Evolutionary conservation across 345 rosid genomes (phyloP).

Genomic region (Aegle marmelos): DNA sequence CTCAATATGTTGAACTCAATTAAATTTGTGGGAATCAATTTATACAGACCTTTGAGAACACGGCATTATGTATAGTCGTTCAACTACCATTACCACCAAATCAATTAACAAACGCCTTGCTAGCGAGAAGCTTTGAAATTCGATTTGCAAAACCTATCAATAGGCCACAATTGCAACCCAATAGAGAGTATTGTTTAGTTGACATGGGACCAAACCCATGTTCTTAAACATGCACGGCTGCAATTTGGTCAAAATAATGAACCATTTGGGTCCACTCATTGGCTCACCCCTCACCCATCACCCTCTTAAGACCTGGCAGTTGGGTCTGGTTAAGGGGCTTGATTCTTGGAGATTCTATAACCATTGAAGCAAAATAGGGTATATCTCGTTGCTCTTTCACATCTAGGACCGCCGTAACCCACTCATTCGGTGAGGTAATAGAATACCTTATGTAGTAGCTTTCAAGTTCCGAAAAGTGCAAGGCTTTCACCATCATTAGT

Average conservation of each 20-base stretch:
- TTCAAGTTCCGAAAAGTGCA: not conserved
- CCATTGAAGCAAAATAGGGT: slow-evolving; percentile 12
- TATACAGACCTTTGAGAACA: not conserved
- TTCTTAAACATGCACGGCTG: not conserved
- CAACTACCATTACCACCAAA: not conserved
- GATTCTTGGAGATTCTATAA: not conserved
- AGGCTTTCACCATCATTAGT: not conserved
- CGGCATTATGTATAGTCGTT: not conserved
- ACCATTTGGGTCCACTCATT: not conserved
- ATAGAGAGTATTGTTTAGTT: not conserved
- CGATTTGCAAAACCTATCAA: not conserved
- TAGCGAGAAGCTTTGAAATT: not conserved
- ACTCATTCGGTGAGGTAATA: not conserved
- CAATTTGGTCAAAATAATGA: not conserved
- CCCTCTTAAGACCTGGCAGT: not conserved
- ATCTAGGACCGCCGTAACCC: not conserved
- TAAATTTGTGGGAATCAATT: not conserved
- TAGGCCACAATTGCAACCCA: not conserved
- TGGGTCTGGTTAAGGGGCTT: not conserved
- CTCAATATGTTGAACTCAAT: not conserved
- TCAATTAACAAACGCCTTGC: not conserved
- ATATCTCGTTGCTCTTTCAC: not conserved
- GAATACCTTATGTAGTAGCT: not conserved
- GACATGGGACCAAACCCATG: slow-evolving; percentile 14
- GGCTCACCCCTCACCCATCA: not conserved